Evolutionary conservation across 2,329 filamentous ascomycete genomes (phyloP).

Genomic region (Monilinia polystroma): DNA sequence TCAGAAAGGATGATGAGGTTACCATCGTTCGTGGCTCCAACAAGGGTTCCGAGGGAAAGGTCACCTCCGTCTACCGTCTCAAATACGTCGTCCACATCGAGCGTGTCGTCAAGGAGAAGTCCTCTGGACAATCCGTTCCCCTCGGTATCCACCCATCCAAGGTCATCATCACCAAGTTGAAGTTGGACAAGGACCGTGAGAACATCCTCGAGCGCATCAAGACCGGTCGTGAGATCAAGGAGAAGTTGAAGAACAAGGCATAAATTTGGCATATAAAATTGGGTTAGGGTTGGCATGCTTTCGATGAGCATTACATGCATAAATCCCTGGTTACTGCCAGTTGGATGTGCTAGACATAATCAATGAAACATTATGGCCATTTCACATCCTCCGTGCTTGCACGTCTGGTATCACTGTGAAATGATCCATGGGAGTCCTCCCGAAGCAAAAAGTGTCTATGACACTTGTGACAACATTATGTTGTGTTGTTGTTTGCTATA

Average conservation of each 20-base stretch:
- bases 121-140: conserved; percentile 91
- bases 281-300: conserved; percentile 31
- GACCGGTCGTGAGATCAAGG: conserved; percentile 71
- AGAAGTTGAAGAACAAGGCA: conserved; percentile 51
- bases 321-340: conserved; percentile 16
- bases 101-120: conserved; percentile 96
- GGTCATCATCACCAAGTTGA: conserved; percentile 97
- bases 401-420: conserved; percentile 54
- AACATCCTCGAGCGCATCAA: conserved; percentile 83
- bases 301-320: conserved; percentile 27
- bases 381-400: conserved; percentile 55
- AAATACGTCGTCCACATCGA: conserved; percentile 98
- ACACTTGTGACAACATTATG: conserved; percentile 21
- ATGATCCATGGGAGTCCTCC: conserved; percentile 74
- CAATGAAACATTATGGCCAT: conserved; percentile 59
- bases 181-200: conserved; percentile 95
- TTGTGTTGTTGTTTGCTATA: conserved; percentile 37
- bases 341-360: conserved; percentile 36
- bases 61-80: conserved; percentile 95
- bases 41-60: conserved; percentile 98
- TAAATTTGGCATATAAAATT: conserved; percentile 28
- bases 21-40: conserved; percentile 86
- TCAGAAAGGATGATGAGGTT: conserved; percentile 98
- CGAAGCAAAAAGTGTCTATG: conserved; percentile 50
- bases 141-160: conserved; percentile 95